Conservation (phyloP, 2,329 filamentous ascomycete species). For the Cytospora mali region DNA sequence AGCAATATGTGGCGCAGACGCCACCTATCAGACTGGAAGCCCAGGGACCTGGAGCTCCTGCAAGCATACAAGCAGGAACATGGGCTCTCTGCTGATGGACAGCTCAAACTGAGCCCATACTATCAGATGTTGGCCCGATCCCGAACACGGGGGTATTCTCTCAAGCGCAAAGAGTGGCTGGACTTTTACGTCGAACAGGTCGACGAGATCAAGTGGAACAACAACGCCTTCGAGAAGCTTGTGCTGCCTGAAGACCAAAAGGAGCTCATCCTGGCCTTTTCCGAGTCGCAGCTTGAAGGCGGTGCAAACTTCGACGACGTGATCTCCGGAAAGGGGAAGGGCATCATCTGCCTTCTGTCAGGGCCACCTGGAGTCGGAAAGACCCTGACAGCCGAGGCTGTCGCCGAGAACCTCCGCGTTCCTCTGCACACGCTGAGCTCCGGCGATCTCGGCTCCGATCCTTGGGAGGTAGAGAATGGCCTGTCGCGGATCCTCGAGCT, state of each 20-base stretch:
- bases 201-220: conserved; percentile 50
- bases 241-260: conserved; percentile 54
- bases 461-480: conserved; percentile 65
- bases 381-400: conserved; percentile 51
- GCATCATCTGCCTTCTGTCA: conserved; percentile 52
- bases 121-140: conserved; percentile 39
- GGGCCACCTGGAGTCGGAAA: conserved; percentile 54
- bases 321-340: conserved; percentile 55
- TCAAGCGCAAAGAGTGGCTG: conserved; percentile 52
- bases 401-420: conserved; percentile 52
- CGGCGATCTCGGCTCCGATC: conserved; percentile 71
- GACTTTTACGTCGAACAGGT: conserved; percentile 53
- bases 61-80: conserved; percentile 32
- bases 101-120: conserved; percentile 36
- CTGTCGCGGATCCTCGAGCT: conserved; percentile 72
- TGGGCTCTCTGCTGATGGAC: conserved; percentile 30
- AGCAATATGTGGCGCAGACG: conserved; percentile 39
- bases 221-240: conserved; percentile 50
- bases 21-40: conserved; percentile 38
- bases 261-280: conserved; percentile 54
- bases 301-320: conserved; percentile 51
- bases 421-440: conserved; percentile 58
- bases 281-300: conserved; percentile 49
- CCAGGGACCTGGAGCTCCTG: conserved; percentile 38
- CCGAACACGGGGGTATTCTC: conserved; percentile 49